Evolutionary conservation across 495 filamentous ascomycete genomes (phyloP), one percentile per base, ranked within the genome.

Genomic region (Penicillium paxilli): DNA sequence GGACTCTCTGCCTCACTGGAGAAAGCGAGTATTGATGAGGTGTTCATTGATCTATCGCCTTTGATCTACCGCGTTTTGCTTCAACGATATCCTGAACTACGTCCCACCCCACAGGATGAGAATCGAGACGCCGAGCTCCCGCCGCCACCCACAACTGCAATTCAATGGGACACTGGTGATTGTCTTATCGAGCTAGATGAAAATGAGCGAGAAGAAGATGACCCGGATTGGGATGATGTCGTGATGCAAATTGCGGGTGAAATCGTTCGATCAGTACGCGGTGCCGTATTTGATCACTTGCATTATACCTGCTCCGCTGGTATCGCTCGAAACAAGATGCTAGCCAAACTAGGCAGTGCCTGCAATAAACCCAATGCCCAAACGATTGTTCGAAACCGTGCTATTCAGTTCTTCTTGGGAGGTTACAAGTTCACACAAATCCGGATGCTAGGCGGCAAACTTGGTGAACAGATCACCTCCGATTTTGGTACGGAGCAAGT

Each of bases 191-290:
- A 92, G 56, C 68, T 93, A 49, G 85, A 91, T 60, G 70, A 80
- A 33, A 78, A 80, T 11, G 85, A 93, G 58, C 83, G 80, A 4
- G 90, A 93, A 62, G 80, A 88, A 40, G 86, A 89, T 61, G 86
- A 92, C 65, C 90, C 90, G 4, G 92, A 96, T 70, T 98, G 95
- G 95, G 94, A 98, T 73, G 93, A 98, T 74, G 80, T 98, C 62
- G 89, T 84, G 14, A 89, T 96, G 64, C 73, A 88, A 20, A 80
- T 96, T 52, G 92, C 88, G 0, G 89, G 91, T 8, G 91, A 96
- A 65, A 93, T 98, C 59, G 86, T 96, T 30, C 82, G 89, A n/a
- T 75, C 81, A 40, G 78, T 97, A 22, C 81, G 94, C 21, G 73
- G 71, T 9, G 75, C 80, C 23, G 81, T 98, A 26, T 81, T 80